Base-by-base conservation (phyloP, 305 asterid genomes). In the Plantago coronopus region DNA sequence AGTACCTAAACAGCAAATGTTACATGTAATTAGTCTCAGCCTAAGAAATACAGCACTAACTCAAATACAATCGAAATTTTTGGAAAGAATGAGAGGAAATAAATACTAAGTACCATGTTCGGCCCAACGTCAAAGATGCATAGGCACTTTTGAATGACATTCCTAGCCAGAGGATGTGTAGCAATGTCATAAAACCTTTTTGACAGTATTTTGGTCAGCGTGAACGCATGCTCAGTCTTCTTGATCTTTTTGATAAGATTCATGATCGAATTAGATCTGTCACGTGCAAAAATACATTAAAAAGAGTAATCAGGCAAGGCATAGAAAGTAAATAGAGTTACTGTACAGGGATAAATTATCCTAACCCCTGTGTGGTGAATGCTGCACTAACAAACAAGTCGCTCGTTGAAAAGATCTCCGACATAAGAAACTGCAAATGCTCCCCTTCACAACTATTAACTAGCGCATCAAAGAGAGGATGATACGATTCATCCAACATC, bases 131-230 rank as follows among this genome's bases (percentile, higher is more conserved):
- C 70, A 16, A 79, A 73, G 56, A 7, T 2, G 29, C 13, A 10
- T n/a, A 79, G 65, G 70, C 88, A 86, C 13, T 59, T 43, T 18
- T 54, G 68, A 42, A 78, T 69, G 5, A 78, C 76, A 8, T 14
- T 27, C 44, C 57, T 64, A 18, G 81, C 85, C 16, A 1, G 51
- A 14, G 47, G 19, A 65, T 76, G 44, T 11, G 64, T 76, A 82
- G 77, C 69, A 7, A 82, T 29, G 13, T 31, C 63, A 23, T 23
- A 10, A 38, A 69, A 73, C n/a, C 54, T 63, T 6, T 57, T 22
- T 16, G 85, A 64, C 7, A 81, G 65, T 18, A 71, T 51, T 7
- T 5, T 0, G 1, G 79, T 68, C 31, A 74, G 25, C 3, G 14
- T 21, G 16, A 10, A 31, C 19, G 81, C 79, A 43, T 68, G 40